Base-by-base conservation (phyloP, 2,329 filamentous ascomycete species). In the Hyphodiscus sp. region DNA sequence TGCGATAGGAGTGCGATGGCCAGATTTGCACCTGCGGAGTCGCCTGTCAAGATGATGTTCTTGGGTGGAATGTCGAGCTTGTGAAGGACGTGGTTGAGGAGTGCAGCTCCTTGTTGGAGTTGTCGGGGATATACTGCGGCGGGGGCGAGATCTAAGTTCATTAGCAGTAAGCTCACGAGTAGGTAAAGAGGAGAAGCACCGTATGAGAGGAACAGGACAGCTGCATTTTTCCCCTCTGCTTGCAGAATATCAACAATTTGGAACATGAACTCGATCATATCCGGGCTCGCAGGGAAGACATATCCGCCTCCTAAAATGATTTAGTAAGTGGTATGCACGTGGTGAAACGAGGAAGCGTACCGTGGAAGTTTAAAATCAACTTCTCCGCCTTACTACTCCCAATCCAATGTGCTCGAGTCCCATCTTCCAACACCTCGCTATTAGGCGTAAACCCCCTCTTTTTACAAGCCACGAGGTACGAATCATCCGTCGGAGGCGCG, bases 121-220 rank as follows among this genome's bases (percentile, higher is more conserved):
- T 79, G 75, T 7, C 69, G 67, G 1, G 77, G 77, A 60, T 79
- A 80, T 42, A 65, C 63, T 4, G 56, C 65, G 16, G 60, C 61
- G 2, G 75, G 75, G 0, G 79, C 74, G n/a, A 84, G 73, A 23
- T 67, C 63, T 63, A 26, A 30, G 18, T 54, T 11, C 16, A 20
- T 49, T 30, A n/a, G 29, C 30, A 47, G 42, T n/a, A 20, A 16
- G 11, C 18, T 19, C n/a, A 29, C 20, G 16, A 47, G 41, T 19
- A 15, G 18, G n/a, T 45, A 38, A 13, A 30, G 13, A 20, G 15
- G 18, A 19, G 19, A 38, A 2, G 18, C 55, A 62, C 76, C 77
- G 66, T 86, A 86, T 41, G 76, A 75, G n/a, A 82, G 71, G 20
- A 79, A 66, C 47, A 83, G 73, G 47, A 77, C 67, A 18, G 77